Conservation (phyloP, 805 yeast genomes). For the Grigorovia yakushimaensis region DNA sequence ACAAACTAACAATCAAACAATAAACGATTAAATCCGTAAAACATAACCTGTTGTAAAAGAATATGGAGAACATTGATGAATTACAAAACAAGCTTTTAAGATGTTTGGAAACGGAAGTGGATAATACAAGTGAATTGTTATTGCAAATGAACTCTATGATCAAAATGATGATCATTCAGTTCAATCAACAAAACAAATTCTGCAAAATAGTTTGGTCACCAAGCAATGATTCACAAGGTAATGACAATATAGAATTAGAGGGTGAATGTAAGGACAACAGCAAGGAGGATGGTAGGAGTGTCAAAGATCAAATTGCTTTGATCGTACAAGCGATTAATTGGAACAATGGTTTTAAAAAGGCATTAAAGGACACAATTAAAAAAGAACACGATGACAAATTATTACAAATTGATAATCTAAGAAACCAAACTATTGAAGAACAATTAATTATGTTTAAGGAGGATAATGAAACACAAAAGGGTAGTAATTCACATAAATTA, state of each 20-base stretch:
- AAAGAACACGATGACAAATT: conserved; percentile 3
- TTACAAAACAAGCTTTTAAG: neutral
- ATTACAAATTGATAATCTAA: conserved; percentile 10
- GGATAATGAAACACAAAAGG: neutral
- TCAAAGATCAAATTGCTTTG: conserved; percentile 3
- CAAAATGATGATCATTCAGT: conserved; percentile 7
- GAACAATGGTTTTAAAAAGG: conserved; percentile 13
- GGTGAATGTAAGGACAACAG: conserved; percentile 2
- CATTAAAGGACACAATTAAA: conserved; percentile 3
- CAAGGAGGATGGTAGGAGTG: neutral
- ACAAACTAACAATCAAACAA: neutral
- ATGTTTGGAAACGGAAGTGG: neutral
- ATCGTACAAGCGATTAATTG: conserved; percentile 14
- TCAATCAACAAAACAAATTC: conserved; percentile 11
- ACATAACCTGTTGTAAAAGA: neutral
- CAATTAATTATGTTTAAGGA: neutral
- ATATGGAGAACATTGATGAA: neutral
- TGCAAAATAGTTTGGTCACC: conserved; percentile 12
- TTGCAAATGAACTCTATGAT: conserved; percentile 10
- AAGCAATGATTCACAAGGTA: conserved; percentile 2
- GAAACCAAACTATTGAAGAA: conserved; percentile 13
- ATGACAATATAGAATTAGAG: conserved; percentile 7
- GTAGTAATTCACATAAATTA: neutral
- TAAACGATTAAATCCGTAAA: neutral
- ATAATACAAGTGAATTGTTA: neutral